Percentiles rank a stretch among this genome's conserved stretches.
phyloP scores from a whole-genome alignment of 2,329 filamentous ascomycete genomes.

The Colletotrichum coccodes region DNA sequence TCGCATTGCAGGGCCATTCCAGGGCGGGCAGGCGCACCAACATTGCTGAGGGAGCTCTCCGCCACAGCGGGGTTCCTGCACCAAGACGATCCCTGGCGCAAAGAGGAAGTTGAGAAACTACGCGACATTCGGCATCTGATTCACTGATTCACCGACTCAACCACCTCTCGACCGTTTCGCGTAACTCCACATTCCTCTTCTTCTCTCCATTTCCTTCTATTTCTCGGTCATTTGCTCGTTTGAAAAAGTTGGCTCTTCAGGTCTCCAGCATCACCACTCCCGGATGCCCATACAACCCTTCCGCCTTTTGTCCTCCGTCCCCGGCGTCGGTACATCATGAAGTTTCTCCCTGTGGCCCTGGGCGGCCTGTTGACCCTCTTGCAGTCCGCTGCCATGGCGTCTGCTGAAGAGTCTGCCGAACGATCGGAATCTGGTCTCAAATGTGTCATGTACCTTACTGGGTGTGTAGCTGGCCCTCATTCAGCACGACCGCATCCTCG shows the following conservation, averaged over 20 bases:
- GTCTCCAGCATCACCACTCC: neutral
- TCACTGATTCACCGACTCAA: neutral
- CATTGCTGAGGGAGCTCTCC: neutral
- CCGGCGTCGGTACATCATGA: slow-evolving; percentile 19
- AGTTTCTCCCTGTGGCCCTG: slow-evolving; percentile 7
- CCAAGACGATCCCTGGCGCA: slow-evolving; percentile 1
- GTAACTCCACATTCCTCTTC: too few relatives aligned
- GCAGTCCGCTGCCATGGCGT: slow-evolving; percentile 23
- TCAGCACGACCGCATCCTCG: neutral
- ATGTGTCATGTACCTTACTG: slow-evolving; percentile 62
- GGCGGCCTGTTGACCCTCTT: neutral
- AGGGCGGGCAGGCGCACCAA: neutral
- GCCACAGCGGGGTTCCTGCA: slow-evolving; percentile 30
- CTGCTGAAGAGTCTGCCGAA: neutral
- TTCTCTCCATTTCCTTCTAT: neutral
- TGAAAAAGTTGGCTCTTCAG: neutral
- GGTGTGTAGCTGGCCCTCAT: slow-evolving; percentile 44
- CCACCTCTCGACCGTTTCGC: neutral
- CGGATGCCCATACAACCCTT: neutral
- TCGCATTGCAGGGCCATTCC: neutral
- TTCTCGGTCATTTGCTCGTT: neutral
- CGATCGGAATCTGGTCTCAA: slow-evolving; percentile 27
- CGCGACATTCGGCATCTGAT: neutral
- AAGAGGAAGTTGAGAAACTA: neutral
- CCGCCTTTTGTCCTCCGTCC: neutral